Evolutionary conservation across 225 moss, liverwort and hornwort species (phyloP), one percentile per base, ranked within the genome.

Genomic region (Takakia lepidozioides): DNA sequence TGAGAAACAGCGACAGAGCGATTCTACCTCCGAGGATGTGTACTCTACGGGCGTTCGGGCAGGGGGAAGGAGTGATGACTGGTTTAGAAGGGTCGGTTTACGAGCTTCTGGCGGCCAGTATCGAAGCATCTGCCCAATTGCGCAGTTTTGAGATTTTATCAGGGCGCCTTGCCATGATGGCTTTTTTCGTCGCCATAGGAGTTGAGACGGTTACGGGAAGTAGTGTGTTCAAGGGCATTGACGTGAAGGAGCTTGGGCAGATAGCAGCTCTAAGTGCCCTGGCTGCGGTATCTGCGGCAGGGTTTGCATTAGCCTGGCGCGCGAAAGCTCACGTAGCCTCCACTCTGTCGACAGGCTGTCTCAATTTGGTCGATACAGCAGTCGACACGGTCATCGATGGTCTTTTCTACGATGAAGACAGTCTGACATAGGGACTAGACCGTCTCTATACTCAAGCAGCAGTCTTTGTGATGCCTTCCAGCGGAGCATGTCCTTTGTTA

Each of bases 141-240:
- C 85, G 82, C 54, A 85, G 85, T 44, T 98, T 91, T 63, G 98
- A 98, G 56, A 87, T 84, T 10, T 67, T 98, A 3, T 87, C 98
- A 2, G 98, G 98, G 8, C 74, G 98, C 5, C 69, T 98, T 47
- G 98, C 98, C 4, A 98, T 98, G 98, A 81, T 98, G 73, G 91
- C 98, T 10, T 82, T 98, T 41, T 91, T 82, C 27, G 60, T 83
- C 19, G 87, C 98, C 2, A 75, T 98, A 3, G 98, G 82, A 23
- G 75, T 91, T 4, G 98, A 98, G 59, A 4, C 81, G 11, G 70
- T 67, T 38, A 98, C 91, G 0, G 91, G 87, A 23, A 87, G 87
- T 54, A 87, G 87, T 19, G 60, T 98, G 5, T 98, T 91, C 37
- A 80, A 78, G 45, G 98, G 98, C 43, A 78, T 98, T 19, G 82